Evolutionary conservation across 1,284 basidiomycete genomes (phyloP).

Genomic region (Pascua sp.): DNA sequence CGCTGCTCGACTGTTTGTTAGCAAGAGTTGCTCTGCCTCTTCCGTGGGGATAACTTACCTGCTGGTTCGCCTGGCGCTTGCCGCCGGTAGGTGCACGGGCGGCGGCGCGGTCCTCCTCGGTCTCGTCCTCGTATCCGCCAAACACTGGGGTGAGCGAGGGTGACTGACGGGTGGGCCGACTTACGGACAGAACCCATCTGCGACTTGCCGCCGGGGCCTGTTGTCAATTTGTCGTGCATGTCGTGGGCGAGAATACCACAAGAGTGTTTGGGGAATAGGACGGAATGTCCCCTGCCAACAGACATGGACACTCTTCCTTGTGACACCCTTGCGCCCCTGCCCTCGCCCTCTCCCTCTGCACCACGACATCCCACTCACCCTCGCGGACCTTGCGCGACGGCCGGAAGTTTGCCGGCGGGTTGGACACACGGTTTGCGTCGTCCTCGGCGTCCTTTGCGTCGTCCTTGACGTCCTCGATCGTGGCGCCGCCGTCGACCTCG

Average conservation of each 20-base stretch:
- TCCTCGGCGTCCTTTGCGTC: neutral
- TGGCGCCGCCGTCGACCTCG: constrained; percentile 37
- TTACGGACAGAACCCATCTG: constrained; percentile 38
- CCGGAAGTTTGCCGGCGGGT: constrained; percentile 41
- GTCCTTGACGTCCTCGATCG: constrained; percentile 30
- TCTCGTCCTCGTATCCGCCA: constrained; percentile 43
- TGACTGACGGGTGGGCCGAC: constrained; percentile 4
- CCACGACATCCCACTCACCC: constrained; percentile 39
- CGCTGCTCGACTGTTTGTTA: constrained; percentile 7
- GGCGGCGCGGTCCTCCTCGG: constrained; percentile 31
- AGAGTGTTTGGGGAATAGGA: neutral
- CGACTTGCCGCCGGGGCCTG: constrained; percentile 45
- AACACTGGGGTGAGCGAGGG: constrained; percentile 29
- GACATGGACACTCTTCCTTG: no score
- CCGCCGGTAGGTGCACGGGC: constrained; percentile 24
- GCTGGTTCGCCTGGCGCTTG: constrained; percentile 33
- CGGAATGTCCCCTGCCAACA: no score
- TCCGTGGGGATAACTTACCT: constrained; percentile 27
- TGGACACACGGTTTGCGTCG: constrained; percentile 21
- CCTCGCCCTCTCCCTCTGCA: no score
- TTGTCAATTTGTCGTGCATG: constrained; percentile 1
- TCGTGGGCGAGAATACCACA: neutral
- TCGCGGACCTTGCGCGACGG: constrained; percentile 48
- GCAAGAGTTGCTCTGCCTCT: neutral
- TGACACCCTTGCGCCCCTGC: no score